Evolutionary conservation across 495 filamentous ascomycete species (phyloP), one percentile per base, ranked within the genome.

Genomic region (Penicillium arizonense): DNA sequence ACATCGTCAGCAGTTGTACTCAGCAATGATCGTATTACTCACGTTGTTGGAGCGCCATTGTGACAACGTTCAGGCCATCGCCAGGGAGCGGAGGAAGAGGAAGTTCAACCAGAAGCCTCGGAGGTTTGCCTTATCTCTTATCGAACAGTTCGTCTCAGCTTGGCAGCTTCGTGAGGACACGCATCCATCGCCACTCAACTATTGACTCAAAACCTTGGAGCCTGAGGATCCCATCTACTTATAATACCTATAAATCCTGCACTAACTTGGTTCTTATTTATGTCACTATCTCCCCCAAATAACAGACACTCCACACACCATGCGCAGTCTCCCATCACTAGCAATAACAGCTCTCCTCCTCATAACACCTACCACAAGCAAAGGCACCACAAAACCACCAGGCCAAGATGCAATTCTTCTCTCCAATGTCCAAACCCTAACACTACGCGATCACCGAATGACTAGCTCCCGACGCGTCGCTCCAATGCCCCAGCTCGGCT

Each of bases 401-500:
- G 59, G 78, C 76, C 58, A 69, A 81, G 56, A 85, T 74, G 66
- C 75, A 39, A 81, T 95, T 54, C 83, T 91, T 3, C 84, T 96
- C 45, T 91, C 89, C 4, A 75, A 82, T 47, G 84, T 98, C 38
- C 78, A 88, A 53, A 76, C 84, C 44, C 79, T 98, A 2, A 98
- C 93, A 1, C 80, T 98, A 6, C 83, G 80, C 42, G 76, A 69
- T 39, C 75, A 76, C 59, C 59, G 72, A 44, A 71, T 78, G 43
- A 97, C 94, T 0, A 82, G 81, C 34, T 77, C 87, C 58, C 87
- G 91, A 4, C 90, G 94, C 49, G 82, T 93, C 5, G 58, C 87
- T 18, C 70, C 94, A 5, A 78, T 95, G 42, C 90, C 90, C 0
- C 94, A 89, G 72, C 78, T 97, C n/a, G 82, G 74, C 59, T 97